Evolutionary conservation across 371 early-diverging fungal genomes (phyloP), one percentile per base, ranked within the genome.

Genomic region (Pancytospora philotis): DNA sequence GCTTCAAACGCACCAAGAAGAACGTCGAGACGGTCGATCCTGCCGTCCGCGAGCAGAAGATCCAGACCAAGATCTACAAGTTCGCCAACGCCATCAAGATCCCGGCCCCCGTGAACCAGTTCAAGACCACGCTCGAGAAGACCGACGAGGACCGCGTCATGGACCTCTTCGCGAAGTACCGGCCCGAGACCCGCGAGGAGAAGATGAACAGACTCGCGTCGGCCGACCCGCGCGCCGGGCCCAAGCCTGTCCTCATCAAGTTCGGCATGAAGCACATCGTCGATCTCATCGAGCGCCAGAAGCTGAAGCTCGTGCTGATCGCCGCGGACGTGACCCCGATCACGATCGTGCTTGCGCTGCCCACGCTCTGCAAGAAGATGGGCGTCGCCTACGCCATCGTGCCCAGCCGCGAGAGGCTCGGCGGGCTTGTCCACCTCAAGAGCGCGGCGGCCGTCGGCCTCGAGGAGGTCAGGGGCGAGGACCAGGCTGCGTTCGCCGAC

Each of bases 291-390:
- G 96, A 95, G 85, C 84, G 85, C 82, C 95, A 95, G 88, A 95
- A 92, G 87, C 92, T 95, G 78, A 86, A 89, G 81, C 85, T 98
- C 67, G 97, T 98, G 62, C 85, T 95, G 78, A 95, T 98, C 82
- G 95, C 95, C 71, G 86, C 92, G 80, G 93, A 96, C 84, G 97
- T 98, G 78, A 93, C 95, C 85, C 99, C 99, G 73, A 92, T 96
- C 80, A 95, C 95, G 83, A 61, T 95, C 72, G 96, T 98, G 71
- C 79, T 95, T 75, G 95, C 91, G 90, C 86, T 98, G 78, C 97
- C 99, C 66, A 93, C 97, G 71, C 89, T 96, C 57, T 98, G 99
- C 87, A 91, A 92, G 83, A 98, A 95, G 90, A 93, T 95, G 94
- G 92, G 92, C 76, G 86, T 96, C 84, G 93, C 96, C 57, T 98